Percentiles rank a stretch among this genome's conserved stretches.
phyloP scores from a whole-genome alignment of 192 early-diverging fungal species.

The Rhizophagus clarus region DNA sequence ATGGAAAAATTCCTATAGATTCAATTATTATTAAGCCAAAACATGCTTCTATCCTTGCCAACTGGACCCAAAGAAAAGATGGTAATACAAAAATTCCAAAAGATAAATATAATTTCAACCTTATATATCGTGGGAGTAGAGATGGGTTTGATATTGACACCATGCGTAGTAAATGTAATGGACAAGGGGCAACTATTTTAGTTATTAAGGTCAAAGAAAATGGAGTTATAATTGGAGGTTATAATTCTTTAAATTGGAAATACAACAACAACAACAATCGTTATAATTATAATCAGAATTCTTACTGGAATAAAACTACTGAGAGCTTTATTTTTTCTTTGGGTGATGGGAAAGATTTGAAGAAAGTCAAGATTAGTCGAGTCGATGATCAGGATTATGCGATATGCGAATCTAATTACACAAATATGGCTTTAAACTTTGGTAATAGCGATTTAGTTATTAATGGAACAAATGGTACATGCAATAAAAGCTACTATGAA shows the following conservation, averaged over 20 bases:
- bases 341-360: background rate
- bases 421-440: background rate
- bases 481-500: background rate
- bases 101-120: background rate
- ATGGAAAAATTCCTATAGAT: background rate
- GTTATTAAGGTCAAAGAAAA: background rate
- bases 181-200: background rate
- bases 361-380: background rate
- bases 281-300: background rate
- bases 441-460: background rate
- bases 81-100: background rate
- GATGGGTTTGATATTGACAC: constrained; percentile 1
- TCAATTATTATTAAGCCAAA: background rate
- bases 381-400: background rate
- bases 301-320: background rate
- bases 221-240: background rate
- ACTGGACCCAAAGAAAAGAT: background rate
- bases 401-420: too few species aligned
- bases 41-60: background rate
- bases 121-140: constrained; percentile 8
- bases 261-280: background rate
- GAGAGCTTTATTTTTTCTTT: background rate
- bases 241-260: background rate
- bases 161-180: background rate
- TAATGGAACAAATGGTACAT: background rate